phyloP scores from a whole-genome alignment of 2,329 filamentous ascomycete species.

The Phyllosticta citrichinensis region DNA sequence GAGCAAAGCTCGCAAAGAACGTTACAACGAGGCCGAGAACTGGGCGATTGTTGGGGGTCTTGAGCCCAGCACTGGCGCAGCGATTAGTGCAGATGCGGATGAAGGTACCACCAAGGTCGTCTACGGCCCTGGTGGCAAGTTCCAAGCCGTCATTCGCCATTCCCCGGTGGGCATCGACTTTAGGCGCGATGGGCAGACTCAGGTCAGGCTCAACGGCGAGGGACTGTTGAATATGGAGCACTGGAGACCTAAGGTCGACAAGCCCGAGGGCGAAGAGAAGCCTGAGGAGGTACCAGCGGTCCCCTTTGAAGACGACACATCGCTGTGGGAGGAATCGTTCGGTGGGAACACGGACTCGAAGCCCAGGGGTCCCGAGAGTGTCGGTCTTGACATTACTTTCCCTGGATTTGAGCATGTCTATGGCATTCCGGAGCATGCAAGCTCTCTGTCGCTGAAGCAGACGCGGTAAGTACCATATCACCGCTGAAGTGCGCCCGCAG shows the following conservation, averaged over 20 bases:
- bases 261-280: slow-evolving; percentile 43
- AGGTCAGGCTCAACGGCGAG: slow-evolving; percentile 83
- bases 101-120: slow-evolving; percentile 56
- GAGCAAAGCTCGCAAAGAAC: slow-evolving; percentile 77
- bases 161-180: slow-evolving; percentile 81
- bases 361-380: slow-evolving; percentile 85
- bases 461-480: slow-evolving; percentile 48
- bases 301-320: slow-evolving; percentile 64
- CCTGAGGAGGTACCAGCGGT: slow-evolving; percentile 29
- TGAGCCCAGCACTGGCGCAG: slow-evolving; percentile 59
- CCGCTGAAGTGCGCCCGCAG: not conserved
- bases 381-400: slow-evolving; percentile 86
- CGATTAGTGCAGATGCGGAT: slow-evolving; percentile 55
- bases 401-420: slow-evolving; percentile 86
- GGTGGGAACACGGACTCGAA: slow-evolving; percentile 93
- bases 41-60: slow-evolving; percentile 81
- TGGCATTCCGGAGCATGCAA: slow-evolving; percentile 88
- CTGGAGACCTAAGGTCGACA: slow-evolving; percentile 80
- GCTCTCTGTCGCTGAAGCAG: slow-evolving; percentile 76
- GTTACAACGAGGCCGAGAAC: slow-evolving; percentile 84
- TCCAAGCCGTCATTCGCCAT: slow-evolving; percentile 76
- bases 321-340: slow-evolving; percentile 97
- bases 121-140: slow-evolving; percentile 66
- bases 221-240: slow-evolving; percentile 90
- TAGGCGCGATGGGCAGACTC: slow-evolving; percentile 66